Base-by-base conservation (phyloP, 2,329 filamentous ascomycete species). In the Neonectria magnoliae region DNA sequence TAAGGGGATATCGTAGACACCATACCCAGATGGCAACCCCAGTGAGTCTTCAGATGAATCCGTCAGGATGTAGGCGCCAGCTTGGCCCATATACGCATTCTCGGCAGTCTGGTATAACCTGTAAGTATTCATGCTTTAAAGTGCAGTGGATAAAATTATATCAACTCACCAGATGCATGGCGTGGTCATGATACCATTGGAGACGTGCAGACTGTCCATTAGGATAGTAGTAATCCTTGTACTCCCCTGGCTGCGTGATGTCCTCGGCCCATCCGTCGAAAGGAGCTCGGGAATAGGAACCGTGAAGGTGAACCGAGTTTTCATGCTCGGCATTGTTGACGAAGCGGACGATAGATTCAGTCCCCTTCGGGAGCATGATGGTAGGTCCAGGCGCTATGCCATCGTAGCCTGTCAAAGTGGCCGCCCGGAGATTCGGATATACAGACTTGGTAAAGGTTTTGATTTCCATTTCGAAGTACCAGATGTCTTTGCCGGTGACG, bases 201-300 rank as follows among this genome's bases (percentile, higher is more conserved):
- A 84, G 80, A 41, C 87, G 81, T 1, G 81, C 84, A 42, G 66
- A 64, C 71, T 88, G 83, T 14, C 74, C 77, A 71, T 89, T 89
- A 10, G 87, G 86, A 68, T 87, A 90, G 73, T 88, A 89, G 73
- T 89, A 88, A 65, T 89, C 87, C 73, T 89, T 88, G 76, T 83
- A 87, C 69, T 88, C 76, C 1, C 85, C 84, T 0, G 82, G 81
- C 1, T 75, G 52, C 1, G 84, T 83, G n/a, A 80, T 77, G 65
- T 88, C 87, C 50, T 82, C 81, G 2, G 85, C 85, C 84, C 85
- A 88, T 11, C 67, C 67, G 44, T 69, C 67, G n/a, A 59, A 69
- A 33, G 61, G 44, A 41, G 67, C 57, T 31, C 67, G 60, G 5
- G 82, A 82, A 42, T 80, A 85, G 13, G 84, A 86, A 1, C 87